A percentile compares a stretch with the other conserved stretches of the same genome.
These are phyloP conservation scores for Didymellaceae sp. DNA, from an alignment of 2,329 filamentous ascomycete species.

Conservation along the genomic window DNA sequence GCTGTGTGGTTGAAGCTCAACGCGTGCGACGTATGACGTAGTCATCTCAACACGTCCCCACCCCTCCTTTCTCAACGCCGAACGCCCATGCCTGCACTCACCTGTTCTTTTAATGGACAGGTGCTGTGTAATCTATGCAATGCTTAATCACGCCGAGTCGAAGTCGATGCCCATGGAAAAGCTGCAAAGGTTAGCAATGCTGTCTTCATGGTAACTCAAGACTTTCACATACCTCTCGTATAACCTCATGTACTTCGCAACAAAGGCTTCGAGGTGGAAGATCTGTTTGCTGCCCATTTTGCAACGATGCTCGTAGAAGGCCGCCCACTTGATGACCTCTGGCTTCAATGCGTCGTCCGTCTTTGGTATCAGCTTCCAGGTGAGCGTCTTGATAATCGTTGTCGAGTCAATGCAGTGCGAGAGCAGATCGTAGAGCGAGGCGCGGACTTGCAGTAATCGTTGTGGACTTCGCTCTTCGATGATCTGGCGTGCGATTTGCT, in stretches of 20 bases:
- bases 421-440: slow-evolving; percentile 95
- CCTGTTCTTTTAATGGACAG: too few relatives aligned
- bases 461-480: slow-evolving; percentile 91
- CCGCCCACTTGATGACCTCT: slow-evolving; percentile 93
- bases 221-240: slow-evolving; percentile 75
- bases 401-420: slow-evolving; percentile 97
- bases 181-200: slow-evolving; percentile 36
- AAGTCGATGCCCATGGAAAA: slow-evolving; percentile 74
- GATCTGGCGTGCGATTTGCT: slow-evolving; percentile 89
- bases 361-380: slow-evolving; percentile 86
- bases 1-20: slow-evolving; percentile 11
- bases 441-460: slow-evolving; percentile 83
- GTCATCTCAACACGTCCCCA: slow-evolving; percentile 19
- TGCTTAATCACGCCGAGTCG: slow-evolving; percentile 30
- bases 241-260: slow-evolving; percentile 97
- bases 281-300: slow-evolving; percentile 93
- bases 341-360: slow-evolving; percentile 90
- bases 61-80: slow-evolving; percentile 25
- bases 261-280: slow-evolving; percentile 97
- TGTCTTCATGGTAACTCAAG: neutral
- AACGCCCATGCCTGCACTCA: slow-evolving; percentile 16
- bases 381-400: slow-evolving; percentile 90
- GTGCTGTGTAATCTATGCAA: too few relatives aligned
- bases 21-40: slow-evolving; percentile 23
- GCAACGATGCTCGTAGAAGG: slow-evolving; percentile 96